Conservation (phyloP, 306 rosid species). For the Trichosanthes cucumerina region DNA sequence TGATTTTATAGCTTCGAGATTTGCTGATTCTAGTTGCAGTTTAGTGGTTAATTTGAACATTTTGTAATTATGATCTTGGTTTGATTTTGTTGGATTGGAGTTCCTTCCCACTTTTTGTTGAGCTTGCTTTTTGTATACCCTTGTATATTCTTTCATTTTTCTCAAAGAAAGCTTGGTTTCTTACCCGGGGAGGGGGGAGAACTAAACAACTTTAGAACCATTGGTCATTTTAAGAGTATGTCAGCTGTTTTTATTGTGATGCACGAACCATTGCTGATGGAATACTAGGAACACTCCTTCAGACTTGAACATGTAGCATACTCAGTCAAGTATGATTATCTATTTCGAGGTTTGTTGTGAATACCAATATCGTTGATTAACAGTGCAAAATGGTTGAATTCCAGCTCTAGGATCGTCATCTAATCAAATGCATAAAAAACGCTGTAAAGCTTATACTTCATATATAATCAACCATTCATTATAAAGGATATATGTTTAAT, state of each 20-base stretch:
- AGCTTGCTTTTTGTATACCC: too few relatives aligned
- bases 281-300: not conserved
- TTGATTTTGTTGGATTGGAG: too few relatives aligned
- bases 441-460: not conserved
- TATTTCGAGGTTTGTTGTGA: not conserved
- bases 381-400: not conserved
- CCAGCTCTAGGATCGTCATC: not conserved
- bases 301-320: not conserved
- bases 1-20: not conserved
- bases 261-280: not conserved
- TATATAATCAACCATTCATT: not conserved
- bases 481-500: not conserved
- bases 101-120: too few relatives aligned
- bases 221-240: not conserved
- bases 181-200: too few relatives aligned
- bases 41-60: not conserved
- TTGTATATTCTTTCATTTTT: too few relatives aligned
- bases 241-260: not conserved
- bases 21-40: not conserved
- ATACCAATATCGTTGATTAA: not conserved
- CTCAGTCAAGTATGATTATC: not conserved
- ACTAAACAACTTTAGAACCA: not conserved
- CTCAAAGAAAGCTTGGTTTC: too few relatives aligned
- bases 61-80: too few relatives aligned
- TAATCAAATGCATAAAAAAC: not conserved